Percentiles rank a stretch among this genome's conserved stretches.
Evolutionary conservation across 2,329 filamentous ascomycete species (phyloP).

Genomic region (Diaporthe ilicicola): DNA sequence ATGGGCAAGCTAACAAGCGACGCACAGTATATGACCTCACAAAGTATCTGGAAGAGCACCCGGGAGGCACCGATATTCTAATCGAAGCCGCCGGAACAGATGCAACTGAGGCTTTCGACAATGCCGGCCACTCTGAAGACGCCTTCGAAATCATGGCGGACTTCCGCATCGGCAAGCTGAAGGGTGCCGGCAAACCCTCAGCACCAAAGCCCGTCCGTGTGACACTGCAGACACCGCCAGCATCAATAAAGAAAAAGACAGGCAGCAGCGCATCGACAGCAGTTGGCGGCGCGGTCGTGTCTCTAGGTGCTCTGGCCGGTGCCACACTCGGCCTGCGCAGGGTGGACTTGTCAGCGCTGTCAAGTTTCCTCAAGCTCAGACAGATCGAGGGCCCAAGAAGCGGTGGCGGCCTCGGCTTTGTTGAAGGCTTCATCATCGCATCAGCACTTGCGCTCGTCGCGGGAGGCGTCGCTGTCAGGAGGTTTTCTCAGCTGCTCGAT

Average conservation of each 20-base stretch:
- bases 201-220: constrained; percentile 26
- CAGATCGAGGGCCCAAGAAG: background rate
- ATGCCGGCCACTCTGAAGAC: constrained; percentile 81
- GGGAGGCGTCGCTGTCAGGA: constrained; percentile 42
- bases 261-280: constrained; percentile 10
- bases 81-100: constrained; percentile 82
- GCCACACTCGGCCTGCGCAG: constrained; percentile 24
- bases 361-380: constrained; percentile 29
- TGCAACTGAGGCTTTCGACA: constrained; percentile 82
- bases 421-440: constrained; percentile 49
- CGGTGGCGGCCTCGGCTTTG: constrained; percentile 43
- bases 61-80: constrained; percentile 80
- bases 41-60: constrained; percentile 66
- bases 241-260: constrained; percentile 9
- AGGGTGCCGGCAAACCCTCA: constrained; percentile 37
- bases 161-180: constrained; percentile 49
- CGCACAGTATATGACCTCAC: constrained; percentile 65
- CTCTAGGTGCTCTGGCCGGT: constrained; percentile 25
- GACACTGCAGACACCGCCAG: constrained; percentile 18
- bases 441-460: constrained; percentile 44
- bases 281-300: constrained; percentile 26
- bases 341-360: constrained; percentile 34
- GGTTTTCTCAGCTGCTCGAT: constrained; percentile 43
- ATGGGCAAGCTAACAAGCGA: background rate
- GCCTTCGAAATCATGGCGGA: constrained; percentile 52